A percentile compares a stretch with the other conserved stretches of the same genome.
These are phyloP conservation scores for Ogataea hybrid DNA, from an alignment of 1,139 yeast genomes.

Conservation along the genomic window DNA sequence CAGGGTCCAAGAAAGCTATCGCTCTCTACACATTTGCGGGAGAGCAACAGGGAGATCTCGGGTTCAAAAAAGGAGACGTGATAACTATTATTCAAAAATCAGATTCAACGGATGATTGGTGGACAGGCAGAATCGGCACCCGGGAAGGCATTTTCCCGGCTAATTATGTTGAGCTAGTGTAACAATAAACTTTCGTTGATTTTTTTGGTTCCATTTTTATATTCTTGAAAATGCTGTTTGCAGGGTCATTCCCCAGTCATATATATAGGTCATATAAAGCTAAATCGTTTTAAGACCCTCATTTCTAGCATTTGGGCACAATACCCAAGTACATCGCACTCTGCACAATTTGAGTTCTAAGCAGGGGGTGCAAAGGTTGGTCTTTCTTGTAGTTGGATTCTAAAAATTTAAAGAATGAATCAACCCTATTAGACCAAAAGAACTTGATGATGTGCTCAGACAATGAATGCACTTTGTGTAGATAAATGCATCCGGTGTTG, in stretches of 20 bases:
- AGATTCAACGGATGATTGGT: conserved; percentile 93
- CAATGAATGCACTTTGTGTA: conserved; percentile 25
- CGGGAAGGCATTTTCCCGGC: conserved; percentile 95
- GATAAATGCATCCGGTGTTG: conserved; percentile 12
- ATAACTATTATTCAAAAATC: conserved; percentile 83
- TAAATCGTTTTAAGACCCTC: too few relatives aligned
- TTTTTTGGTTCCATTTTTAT: neutral
- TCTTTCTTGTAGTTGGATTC: conserved; percentile 18
- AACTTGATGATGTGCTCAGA: conserved; percentile 30
- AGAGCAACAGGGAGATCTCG: conserved; percentile 86
- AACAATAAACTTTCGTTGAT: conserved; percentile 10
- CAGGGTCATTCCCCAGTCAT: too few relatives aligned
- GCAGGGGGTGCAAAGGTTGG: conserved; percentile 20
- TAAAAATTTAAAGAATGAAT: conserved; percentile 23
- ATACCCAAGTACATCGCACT: conserved; percentile 30
- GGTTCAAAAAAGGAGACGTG: conserved; percentile 94
- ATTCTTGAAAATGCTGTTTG: too few relatives aligned
- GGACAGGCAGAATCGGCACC: conserved; percentile 92
- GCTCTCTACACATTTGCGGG: conserved; percentile 89
- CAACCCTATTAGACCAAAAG: conserved; percentile 27
- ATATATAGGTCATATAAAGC: too few relatives aligned
- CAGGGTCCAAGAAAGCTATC: conserved; percentile 64
- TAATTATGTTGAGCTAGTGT: conserved; percentile 85
- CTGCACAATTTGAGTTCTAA: conserved; percentile 26
- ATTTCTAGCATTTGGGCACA: conserved; percentile 17